These are phyloP conservation scores for Piper betle DNA, from an alignment of 164 flowering plant species.

Conservation along the genomic window DNA sequence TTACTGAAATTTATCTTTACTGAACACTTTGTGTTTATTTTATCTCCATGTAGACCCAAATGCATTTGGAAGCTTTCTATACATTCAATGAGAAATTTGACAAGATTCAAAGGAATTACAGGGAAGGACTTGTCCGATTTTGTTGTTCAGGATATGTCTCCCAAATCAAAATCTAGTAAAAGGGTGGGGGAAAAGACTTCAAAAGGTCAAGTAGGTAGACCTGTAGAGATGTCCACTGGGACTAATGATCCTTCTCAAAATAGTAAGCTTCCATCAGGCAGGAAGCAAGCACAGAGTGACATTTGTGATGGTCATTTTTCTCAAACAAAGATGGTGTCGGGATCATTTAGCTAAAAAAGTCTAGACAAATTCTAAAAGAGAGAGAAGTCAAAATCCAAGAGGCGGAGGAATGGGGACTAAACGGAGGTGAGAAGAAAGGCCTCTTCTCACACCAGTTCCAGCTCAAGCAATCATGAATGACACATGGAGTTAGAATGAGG, in stretches of 20 bases:
- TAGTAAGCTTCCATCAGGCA: not conserved
- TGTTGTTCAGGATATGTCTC: slow-evolving; percentile 24
- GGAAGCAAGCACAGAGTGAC: slow-evolving; percentile 20
- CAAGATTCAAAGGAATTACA: slow-evolving; percentile 75
- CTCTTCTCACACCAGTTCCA: slow-evolving; percentile 17
- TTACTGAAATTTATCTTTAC: no score
- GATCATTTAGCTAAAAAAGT: not conserved
- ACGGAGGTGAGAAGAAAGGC: slow-evolving; percentile 18
- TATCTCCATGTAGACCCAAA: slow-evolving; percentile 61
- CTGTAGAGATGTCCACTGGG: slow-evolving; percentile 10
- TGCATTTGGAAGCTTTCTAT: slow-evolving; percentile 90
- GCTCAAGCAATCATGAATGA: slow-evolving; percentile 22
- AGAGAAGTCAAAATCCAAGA: slow-evolving; percentile 5
- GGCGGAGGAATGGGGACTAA: slow-evolving; percentile 28
- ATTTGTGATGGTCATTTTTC: slow-evolving; percentile 6
- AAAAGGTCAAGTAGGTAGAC: slow-evolving; percentile 10
- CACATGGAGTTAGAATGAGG: slow-evolving; percentile 14
- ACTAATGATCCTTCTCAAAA: slow-evolving; percentile 11
- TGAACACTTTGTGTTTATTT: no score
- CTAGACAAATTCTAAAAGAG: not conserved
- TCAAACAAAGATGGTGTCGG: slow-evolving; percentile 7
- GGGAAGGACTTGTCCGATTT: slow-evolving; percentile 32
- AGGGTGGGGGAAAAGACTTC: slow-evolving; percentile 16
- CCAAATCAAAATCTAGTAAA: slow-evolving; percentile 19
- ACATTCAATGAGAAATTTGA: slow-evolving; percentile 95